Evolutionary conservation across 768 basidiomycete species (phyloP), one percentile per base, ranked within the genome.

Genomic region (Boletales sp.): DNA sequence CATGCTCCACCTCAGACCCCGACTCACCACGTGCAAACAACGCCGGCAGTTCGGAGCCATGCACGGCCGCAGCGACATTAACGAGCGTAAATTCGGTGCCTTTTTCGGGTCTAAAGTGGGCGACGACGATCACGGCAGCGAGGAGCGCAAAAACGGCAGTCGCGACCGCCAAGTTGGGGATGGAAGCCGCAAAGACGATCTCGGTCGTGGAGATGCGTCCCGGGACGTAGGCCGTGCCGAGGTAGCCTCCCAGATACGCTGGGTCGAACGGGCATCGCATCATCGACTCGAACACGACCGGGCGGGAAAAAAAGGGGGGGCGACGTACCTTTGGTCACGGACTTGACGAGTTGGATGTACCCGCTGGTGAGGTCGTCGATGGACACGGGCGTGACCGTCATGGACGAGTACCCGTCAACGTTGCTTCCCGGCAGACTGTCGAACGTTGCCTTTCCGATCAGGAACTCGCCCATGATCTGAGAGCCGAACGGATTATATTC

Each of bases 181-280:
- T 53, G 3, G 65, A 62, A 3, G 62, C 45, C 2, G 57, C 59
- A 19, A 67, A 69, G 19, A 67, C 43, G 30, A 64, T 34, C 14
- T 58, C 45, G 3, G 52, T 38, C n/a, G 18, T 21, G 0, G 65
- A 60, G 13, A 67, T 32, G 3, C 58, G 57, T n/a, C 60, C 66
- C 2, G 66, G 66, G n/a, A 68, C 67, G 32, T 64, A 59, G 2
- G 67, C 56, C 0, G 52, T 58, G 11, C 66, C 60, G 7, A 67
- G 52, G 36, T 56, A 60, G 17, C 66, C 56, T 1, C 43, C 44
- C 1, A 63, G 51, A 43, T 43, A 48, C 17, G 48, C 48, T 47
- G 21, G 13, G 9, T 45, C 9, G n/a, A 8, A 17, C 8, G 31
- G 21, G 21, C 21, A 21, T 21, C 21, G 21, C 4, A 27, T 35